Base-by-base conservation (phyloP, 2,329 filamentous ascomycete genomes). In the Penicillium expansum region DNA sequence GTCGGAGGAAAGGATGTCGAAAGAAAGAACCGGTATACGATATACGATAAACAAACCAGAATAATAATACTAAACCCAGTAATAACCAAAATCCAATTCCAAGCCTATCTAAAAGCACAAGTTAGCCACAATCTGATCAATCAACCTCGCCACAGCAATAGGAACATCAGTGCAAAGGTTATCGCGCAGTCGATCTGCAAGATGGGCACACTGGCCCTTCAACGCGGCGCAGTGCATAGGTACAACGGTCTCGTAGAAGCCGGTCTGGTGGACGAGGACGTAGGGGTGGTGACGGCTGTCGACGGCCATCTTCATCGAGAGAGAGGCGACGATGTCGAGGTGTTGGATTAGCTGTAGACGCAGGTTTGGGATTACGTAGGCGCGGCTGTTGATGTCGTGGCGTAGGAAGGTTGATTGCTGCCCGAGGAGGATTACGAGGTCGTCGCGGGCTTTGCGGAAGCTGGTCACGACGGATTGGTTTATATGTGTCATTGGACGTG, bases 71-170 rank as follows among this genome's bases (percentile, higher is more conserved):
- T 32, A 20, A 27, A 42, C 3, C 22, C 22, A 11, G 39, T 27
- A 27, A 16, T 27, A n/a, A 5, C 27, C 4, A 29, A 29, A 33
- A 32, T 22, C 11, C 11, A 22, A 33, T 47, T 33, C 18, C 30
- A 35, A 18, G 14, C 9, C 50, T 49, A 39, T 41, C 30, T 33
- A 49, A 39, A 54, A 49, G 2, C 43, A 48, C 13, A 51, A 35
- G 30, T 55, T 55, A 55, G 52, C 30, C 22, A 43, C 43, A 22
- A 49, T 39, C 18, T 8, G 29, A 27, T 54, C 52, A 27, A 54
- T 32, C 13, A 41, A 7, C 8, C 8, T 32, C 14, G 51, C 43
- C 6, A 49, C 35, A n/a, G 44, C 10, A 16, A 39, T 2, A 24
- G 37, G 43, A 5, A 42, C 20, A 11, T 48, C 35, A 13, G 43